Evolutionary conservation across 2,329 filamentous ascomycete species (phyloP).

Genomic region (Sarocladiaceae sp.): DNA sequence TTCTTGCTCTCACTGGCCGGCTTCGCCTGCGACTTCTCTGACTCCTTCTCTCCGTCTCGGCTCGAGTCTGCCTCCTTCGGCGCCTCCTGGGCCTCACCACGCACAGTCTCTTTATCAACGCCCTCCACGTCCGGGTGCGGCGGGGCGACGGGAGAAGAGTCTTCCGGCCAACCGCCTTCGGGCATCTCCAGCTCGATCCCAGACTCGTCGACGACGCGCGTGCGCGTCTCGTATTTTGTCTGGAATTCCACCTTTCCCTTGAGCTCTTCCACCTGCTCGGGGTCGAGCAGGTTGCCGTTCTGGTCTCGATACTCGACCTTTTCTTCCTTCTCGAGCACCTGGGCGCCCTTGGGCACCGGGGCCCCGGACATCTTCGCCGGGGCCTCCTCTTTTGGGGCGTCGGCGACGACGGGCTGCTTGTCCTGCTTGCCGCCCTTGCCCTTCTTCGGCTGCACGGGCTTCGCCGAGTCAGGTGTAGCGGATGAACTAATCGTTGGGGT

Average conservation of each 20-base stretch:
- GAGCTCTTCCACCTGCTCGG: slow-evolving; percentile 75
- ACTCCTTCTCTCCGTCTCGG: slow-evolving; percentile 21
- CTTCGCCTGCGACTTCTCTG: slow-evolving; percentile 42
- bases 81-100: slow-evolving; percentile 11
- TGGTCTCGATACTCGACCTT: slow-evolving; percentile 92
- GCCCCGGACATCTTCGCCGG: slow-evolving; percentile 39
- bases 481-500: slow-evolving; percentile 20
- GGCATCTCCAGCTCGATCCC: slow-evolving; percentile 66
- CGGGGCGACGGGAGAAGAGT: slow-evolving; percentile 41
- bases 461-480: background rate
- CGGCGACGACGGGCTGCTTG: slow-evolving; percentile 17
- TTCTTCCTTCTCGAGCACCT: slow-evolving; percentile 59
- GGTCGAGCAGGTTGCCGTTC: slow-evolving; percentile 79
- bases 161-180: slow-evolving; percentile 31
- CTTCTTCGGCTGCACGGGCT: slow-evolving; percentile 12
- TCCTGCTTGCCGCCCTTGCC: slow-evolving; percentile 10
- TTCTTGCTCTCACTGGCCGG: slow-evolving; percentile 58
- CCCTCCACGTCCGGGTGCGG: slow-evolving; percentile 58
- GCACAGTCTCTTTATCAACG: slow-evolving; percentile 50
- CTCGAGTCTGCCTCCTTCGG: slow-evolving; percentile 15
- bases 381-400: slow-evolving; percentile 18
- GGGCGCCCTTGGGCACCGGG: slow-evolving; percentile 54
- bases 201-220: slow-evolving; percentile 69
- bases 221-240: slow-evolving; percentile 93
- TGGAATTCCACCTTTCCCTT: slow-evolving; percentile 93